Base-by-base conservation (phyloP, 2,329 filamentous ascomycete species). In the Purpureocillium lavendulum region DNA sequence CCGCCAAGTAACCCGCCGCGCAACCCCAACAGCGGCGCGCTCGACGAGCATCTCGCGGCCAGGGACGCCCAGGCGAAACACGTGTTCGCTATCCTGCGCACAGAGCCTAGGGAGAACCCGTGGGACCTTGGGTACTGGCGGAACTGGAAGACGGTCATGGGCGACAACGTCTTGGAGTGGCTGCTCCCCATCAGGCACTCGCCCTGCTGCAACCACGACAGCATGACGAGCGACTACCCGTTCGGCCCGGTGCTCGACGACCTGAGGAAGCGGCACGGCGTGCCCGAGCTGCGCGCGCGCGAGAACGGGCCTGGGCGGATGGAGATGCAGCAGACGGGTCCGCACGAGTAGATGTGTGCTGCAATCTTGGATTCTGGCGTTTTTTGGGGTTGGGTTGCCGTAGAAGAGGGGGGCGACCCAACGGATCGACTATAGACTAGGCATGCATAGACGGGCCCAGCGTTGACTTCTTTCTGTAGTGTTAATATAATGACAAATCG, bases 91-190 rank as follows among this genome's bases (percentile, higher is more conserved):
- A 82, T 97, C 31, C 67, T 96, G 2, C 73, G 77, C 44, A 86
- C 84, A 0, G 67, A 77, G 3, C 72, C 77, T 0, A 82, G 85
- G 9, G 82, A 92, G 49, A 95, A 95, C 49, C 87, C 87, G 0
- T 98, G 87, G 80, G 77, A 94, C 50, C 65, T 92, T 1, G 86
- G 84, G 2, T 62, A 64, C 8, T 69, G 74, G 45, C 62, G 69
- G 21, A 97, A 97, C 54, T 82, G 88, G 64, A 76, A 78, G 47
- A 74, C 82, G 12, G 77, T 96, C 17, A 87, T 98, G 80, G 90
- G 90, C 0, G 63, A 73, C 35, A 75, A 64, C 15, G 47, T 80
- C 2, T 44, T 82, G 12, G 84, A 95, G 43, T 97, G 89, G 89
- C 54, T 95, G 11, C 62, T 95, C 2, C 90, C 90, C 0, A 58